These are phyloP conservation scores for Puccinia horiana DNA, from an alignment of 1,284 basidiomycete species.

Conservation along the genomic window DNA sequence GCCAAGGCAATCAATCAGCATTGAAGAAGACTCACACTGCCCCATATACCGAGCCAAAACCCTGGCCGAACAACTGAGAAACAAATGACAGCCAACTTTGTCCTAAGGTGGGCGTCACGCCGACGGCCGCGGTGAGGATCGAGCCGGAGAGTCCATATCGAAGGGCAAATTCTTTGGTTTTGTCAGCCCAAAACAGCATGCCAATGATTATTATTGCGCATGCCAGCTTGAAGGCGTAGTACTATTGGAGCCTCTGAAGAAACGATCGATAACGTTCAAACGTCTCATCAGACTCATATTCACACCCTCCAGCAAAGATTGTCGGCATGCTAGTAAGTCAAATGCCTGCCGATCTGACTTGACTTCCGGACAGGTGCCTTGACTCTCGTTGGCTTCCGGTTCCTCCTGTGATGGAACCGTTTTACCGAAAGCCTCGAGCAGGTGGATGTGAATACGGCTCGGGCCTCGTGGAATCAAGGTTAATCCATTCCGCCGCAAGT, in stretches of 20 bases:
- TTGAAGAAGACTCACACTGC: slow-evolving; percentile 46
- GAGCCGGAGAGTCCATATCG: slow-evolving; percentile 57
- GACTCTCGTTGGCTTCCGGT: neutral
- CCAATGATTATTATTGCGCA: slow-evolving; percentile 57
- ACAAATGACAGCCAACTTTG: slow-evolving; percentile 58
- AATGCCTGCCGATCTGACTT: slow-evolving; percentile 55
- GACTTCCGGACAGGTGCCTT: slow-evolving; percentile 52
- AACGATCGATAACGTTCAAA: slow-evolving; percentile 54
- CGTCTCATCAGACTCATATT: slow-evolving; percentile 54
- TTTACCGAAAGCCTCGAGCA: slow-evolving; percentile 54
- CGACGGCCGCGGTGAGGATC: slow-evolving; percentile 59
- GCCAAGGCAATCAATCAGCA: neutral
- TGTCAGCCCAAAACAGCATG: slow-evolving; percentile 53
- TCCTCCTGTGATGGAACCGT: neutral
- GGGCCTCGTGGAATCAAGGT: slow-evolving; percentile 17
- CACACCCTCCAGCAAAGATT: slow-evolving; percentile 50
- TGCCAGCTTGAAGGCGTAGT: slow-evolving; percentile 57
- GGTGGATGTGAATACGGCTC: slow-evolving; percentile 57
- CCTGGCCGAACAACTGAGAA: slow-evolving; percentile 57
- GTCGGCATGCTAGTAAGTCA: slow-evolving; percentile 54
- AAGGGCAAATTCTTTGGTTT: slow-evolving; percentile 57
- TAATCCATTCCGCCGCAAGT: slow-evolving; percentile 8
- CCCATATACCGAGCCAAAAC: slow-evolving; percentile 51
- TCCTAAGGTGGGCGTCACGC: slow-evolving; percentile 57
- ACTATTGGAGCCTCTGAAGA: slow-evolving; percentile 54